A percentile compares a stretch with the other conserved stretches of the same genome.
These are phyloP conservation scores for Aphanomyces stellatus DNA, from an alignment of 352 stramenopile genomes.

Conservation along the genomic window DNA sequence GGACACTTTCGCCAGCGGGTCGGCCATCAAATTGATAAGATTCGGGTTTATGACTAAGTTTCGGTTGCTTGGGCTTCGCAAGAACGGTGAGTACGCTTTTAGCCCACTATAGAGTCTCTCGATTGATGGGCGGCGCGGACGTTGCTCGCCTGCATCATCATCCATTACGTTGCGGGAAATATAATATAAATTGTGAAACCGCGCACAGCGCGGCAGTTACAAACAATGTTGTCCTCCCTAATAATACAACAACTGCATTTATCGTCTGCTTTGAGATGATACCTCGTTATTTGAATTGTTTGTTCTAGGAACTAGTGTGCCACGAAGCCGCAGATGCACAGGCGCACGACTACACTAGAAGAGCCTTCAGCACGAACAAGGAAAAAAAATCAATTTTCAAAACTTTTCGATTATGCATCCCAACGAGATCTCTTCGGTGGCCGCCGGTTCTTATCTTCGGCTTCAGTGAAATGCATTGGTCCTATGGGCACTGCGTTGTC, in stretches of 20 bases:
- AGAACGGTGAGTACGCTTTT: not conserved
- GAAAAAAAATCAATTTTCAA: not conserved
- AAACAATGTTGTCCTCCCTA: too few species aligned
- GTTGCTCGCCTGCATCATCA: not conserved
- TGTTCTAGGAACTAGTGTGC: too few species aligned
- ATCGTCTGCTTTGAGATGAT: too few species aligned
- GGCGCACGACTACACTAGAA: not conserved
- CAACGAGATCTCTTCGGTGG: conserved; percentile 12
- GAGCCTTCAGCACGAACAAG: not conserved
- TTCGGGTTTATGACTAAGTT: conserved; percentile 3
- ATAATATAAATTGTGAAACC: too few species aligned
- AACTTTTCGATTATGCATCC: conserved; percentile 14
- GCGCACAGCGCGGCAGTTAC: too few species aligned
- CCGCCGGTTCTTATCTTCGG: not conserved
- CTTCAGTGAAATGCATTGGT: not conserved
- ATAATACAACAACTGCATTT: too few species aligned
- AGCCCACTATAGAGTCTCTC: not conserved
- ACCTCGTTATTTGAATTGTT: too few species aligned
- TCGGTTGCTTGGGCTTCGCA: conserved; percentile 8
- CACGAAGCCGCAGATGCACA: not conserved
- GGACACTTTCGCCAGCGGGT: not conserved
- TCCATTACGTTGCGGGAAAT: too few species aligned
- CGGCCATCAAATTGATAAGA: not conserved
- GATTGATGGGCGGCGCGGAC: not conserved
- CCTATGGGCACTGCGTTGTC: not conserved